These are phyloP conservation scores for Fusarium camptoceras DNA, from an alignment of 2,329 filamentous ascomycete genomes.

Conservation along the genomic window DNA sequence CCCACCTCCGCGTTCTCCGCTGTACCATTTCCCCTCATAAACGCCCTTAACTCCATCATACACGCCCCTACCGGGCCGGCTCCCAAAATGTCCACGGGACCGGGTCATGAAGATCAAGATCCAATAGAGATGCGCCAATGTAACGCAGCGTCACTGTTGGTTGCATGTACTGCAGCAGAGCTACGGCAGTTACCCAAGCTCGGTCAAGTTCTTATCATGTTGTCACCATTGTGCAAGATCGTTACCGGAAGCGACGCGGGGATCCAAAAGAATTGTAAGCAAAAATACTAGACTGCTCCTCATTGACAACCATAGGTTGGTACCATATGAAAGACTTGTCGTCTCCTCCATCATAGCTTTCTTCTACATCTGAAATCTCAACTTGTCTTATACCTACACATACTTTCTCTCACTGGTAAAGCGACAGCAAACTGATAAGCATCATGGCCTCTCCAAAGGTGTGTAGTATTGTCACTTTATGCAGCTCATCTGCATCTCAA, in stretches of 20 bases:
- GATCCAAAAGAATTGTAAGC: constrained; percentile 21
- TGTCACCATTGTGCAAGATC: constrained; percentile 25
- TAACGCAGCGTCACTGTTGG: constrained; percentile 18
- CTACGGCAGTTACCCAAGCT: constrained; percentile 9
- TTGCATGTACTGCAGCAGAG: background rate
- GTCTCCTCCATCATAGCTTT: constrained; percentile 17
- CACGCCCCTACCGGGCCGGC: constrained; percentile 37
- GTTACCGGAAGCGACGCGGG: constrained; percentile 27
- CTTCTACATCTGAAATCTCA: constrained; percentile 11
- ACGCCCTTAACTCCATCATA: constrained; percentile 28
- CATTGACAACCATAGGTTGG: background rate
- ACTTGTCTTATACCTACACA: constrained; percentile 12
- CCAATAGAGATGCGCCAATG: background rate
- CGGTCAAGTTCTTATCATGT: constrained; percentile 28
- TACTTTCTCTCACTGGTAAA: background rate
- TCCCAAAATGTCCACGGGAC: constrained; percentile 27
- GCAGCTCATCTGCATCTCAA: constrained; percentile 11
- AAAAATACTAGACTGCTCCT: constrained; percentile 10
- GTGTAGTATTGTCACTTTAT: constrained; percentile 23
- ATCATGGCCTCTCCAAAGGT: constrained; percentile 39
- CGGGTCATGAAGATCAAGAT: constrained; percentile 21
- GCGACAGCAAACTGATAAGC: constrained; percentile 13
- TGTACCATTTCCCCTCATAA: constrained; percentile 11
- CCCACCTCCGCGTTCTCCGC: constrained; percentile 1
- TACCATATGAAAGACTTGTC: constrained; percentile 2